Evolutionary conservation across 2,329 filamentous ascomycete genomes (phyloP).

Genomic region (Pseudocercospora musae): DNA sequence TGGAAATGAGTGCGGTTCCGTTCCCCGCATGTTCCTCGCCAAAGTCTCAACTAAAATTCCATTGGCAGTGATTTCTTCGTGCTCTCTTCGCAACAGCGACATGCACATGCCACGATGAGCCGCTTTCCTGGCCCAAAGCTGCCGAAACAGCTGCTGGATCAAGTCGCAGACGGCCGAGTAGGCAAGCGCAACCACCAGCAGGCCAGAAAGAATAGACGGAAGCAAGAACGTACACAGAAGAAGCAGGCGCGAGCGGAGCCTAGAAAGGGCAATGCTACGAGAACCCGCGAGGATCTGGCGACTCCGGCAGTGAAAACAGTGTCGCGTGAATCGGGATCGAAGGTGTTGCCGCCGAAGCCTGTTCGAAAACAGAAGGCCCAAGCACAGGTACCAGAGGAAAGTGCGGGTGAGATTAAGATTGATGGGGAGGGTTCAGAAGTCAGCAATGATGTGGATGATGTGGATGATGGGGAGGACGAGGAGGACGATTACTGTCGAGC

Average conservation of each 20-base stretch:
- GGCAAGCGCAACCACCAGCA: slow-evolving; percentile 21
- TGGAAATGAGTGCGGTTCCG: slow-evolving; percentile 1
- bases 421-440: slow-evolving; percentile 22
- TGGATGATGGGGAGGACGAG: slow-evolving; percentile 14
- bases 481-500: slow-evolving; percentile 18
- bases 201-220: slow-evolving; percentile 51
- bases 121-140: slow-evolving; percentile 41
- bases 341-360: slow-evolving; percentile 6
- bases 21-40: not conserved
- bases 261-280: not conserved
- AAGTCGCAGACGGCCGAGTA: slow-evolving; percentile 34
- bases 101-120: slow-evolving; percentile 22
- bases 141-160: slow-evolving; percentile 45
- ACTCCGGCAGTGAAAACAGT: not conserved
- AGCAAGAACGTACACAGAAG: slow-evolving; percentile 61
- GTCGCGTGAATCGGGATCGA: not conserved
- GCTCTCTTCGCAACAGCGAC: not conserved
- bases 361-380: slow-evolving; percentile 10
- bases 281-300: not conserved
- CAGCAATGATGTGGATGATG: slow-evolving; percentile 35
- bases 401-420: slow-evolving; percentile 28
- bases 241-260: slow-evolving; percentile 40
- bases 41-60: slow-evolving; percentile 1
- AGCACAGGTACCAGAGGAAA: slow-evolving; percentile 2
- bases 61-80: not conserved